Conservation (phyloP, 163 green algal genomes). For the Coccomyxa subellipsoidea region DNA sequence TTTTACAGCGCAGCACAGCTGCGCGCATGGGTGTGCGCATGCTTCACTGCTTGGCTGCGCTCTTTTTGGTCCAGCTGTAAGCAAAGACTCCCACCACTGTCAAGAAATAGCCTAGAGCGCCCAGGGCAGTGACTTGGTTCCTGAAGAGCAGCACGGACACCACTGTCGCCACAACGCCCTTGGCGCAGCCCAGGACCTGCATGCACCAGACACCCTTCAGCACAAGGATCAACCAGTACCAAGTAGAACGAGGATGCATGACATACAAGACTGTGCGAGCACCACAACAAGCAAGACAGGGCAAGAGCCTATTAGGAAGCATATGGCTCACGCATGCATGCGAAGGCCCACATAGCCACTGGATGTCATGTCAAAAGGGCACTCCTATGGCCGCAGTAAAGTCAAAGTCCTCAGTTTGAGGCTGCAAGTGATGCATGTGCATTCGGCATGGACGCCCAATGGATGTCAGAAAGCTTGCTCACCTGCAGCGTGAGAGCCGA, state of each 20-base stretch:
- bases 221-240: not conserved
- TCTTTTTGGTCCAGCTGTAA: slow-evolving; percentile 61
- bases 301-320: not conserved
- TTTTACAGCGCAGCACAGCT: too few species aligned
- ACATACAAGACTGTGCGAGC: too few species aligned
- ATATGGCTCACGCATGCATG: not conserved
- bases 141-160: slow-evolving; percentile 81
- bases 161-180: slow-evolving; percentile 87
- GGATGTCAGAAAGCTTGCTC: too few species aligned
- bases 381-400: too few species aligned
- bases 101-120: slow-evolving; percentile 66
- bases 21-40: not conserved
- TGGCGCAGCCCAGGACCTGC: slow-evolving; percentile 95
- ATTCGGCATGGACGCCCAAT: too few species aligned
- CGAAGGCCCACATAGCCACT: too few species aligned
- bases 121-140: slow-evolving; percentile 42
- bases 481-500: slow-evolving; percentile 91
- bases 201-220: slow-evolving; percentile 8
- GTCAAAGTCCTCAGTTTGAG: too few species aligned
- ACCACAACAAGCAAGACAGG: too few species aligned
- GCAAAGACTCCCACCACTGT: slow-evolving; percentile 79
- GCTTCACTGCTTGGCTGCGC: not conserved
- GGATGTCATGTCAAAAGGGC: too few species aligned
- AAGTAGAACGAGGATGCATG: too few species aligned
- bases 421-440: too few species aligned